Evolutionary conservation across 2,329 filamentous ascomycete genomes (phyloP), one percentile per base, ranked within the genome.

Genomic region (Didymosphaeria variabile): DNA sequence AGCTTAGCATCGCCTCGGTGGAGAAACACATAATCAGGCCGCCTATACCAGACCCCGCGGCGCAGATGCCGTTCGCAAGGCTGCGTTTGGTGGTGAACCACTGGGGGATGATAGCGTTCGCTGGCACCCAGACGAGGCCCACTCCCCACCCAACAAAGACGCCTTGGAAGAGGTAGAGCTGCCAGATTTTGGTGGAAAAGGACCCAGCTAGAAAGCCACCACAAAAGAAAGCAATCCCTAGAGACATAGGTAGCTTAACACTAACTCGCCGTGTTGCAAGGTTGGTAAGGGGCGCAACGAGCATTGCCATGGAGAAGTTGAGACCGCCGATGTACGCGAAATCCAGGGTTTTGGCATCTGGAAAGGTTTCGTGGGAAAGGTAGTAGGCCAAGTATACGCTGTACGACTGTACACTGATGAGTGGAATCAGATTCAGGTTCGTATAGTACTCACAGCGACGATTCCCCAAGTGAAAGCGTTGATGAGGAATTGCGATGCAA

Each of bases 321-420:
- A 82, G 66, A 17, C 79, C 78, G 6, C 80, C 79, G 29, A 81
- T 73, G 46, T 80, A 74, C 5, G 78, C 79, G 63, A 77, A 81
- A 58, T 80, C 75, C 45, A 80, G 67, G 0, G 74, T 53, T 0
- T 67, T 70, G 15, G 80, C 76, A 17, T 67, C 67, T 0, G 74
- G 69, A 53, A 79, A 82, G 9, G 70, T 69, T 9, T 73, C 55
- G 40, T 74, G 65, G 7, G 69, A 60, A 15, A 82, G 70, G 59
- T 81, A 83, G 55, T 81, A 75, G 6, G 77, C 74, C 0, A 83
- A 74, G 58, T 81, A 83, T 15, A 83, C 77, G 40, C 79, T 80
- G 59, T 80, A 83, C 15, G 52, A 10, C 34, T 36, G 49, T 21
- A 26, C 32, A 13, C 32, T 31, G 47, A 32, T n/a, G 59, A 47